Conservation (phyloP, 495 filamentous ascomycete species). For the Trichoderma parareesei region DNA sequence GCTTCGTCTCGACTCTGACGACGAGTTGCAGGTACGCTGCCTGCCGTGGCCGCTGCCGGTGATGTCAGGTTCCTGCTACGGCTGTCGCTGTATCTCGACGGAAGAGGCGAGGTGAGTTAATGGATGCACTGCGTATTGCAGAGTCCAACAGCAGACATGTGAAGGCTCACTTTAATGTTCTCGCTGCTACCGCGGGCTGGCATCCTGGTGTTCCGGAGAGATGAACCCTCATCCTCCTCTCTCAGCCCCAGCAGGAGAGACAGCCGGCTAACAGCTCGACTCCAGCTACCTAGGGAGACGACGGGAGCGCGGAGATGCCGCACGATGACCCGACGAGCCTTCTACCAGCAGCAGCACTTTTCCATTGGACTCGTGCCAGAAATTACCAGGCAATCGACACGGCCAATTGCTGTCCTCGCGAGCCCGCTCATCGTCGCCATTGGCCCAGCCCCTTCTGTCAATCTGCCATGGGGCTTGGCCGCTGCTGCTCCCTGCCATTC, state of each 20-base stretch:
- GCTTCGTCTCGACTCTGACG: background rate
- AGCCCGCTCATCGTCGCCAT: background rate
- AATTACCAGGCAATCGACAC: background rate
- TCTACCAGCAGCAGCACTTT: background rate
- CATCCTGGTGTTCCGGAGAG: too few species aligned
- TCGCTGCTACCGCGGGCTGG: too few species aligned
- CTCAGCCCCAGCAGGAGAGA: too few species aligned
- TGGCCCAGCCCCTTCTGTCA: background rate
- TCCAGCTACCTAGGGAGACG: background rate
- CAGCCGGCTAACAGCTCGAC: too few species aligned
- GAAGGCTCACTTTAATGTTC: too few species aligned
- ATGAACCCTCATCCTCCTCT: too few species aligned
- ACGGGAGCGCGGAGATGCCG: constrained; percentile 5
- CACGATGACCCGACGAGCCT: constrained; percentile 2
- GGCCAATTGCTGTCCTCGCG: background rate
- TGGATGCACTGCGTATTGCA: too few species aligned
- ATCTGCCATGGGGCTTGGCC: background rate
- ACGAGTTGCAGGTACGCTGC: background rate
- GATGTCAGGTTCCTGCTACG: too few species aligned
- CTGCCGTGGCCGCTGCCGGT: background rate
- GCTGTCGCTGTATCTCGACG: too few species aligned
- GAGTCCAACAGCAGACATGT: too few species aligned
- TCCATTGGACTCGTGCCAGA: constrained; percentile 1
- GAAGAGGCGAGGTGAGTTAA: too few species aligned
- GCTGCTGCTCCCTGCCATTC: background rate